phyloP scores from a whole-genome alignment of 1,284 basidiomycete species.

The Phaffia rhodozyma region DNA sequence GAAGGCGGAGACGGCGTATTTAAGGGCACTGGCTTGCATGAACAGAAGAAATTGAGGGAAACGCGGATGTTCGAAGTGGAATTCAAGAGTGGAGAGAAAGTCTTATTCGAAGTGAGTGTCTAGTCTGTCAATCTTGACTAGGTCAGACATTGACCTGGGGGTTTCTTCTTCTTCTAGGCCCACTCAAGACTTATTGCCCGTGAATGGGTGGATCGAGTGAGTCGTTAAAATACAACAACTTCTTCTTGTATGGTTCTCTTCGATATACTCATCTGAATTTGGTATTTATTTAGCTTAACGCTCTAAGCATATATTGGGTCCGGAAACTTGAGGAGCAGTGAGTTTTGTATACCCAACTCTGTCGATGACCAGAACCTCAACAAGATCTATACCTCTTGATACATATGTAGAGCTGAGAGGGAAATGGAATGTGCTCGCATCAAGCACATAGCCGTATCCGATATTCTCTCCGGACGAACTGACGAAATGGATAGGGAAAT shows the following conservation, averaged over 20 bases:
- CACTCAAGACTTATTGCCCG: constrained; percentile 14
- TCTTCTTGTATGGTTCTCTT: neutral
- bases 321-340: constrained; percentile 25
- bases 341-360: neutral
- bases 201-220: constrained; percentile 15
- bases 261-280: neutral
- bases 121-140: neutral
- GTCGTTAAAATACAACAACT: constrained; percentile 7
- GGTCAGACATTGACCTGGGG: neutral
- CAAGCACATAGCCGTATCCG: constrained; percentile 34
- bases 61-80: constrained; percentile 64
- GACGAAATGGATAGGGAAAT: constrained; percentile 30
- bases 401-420: constrained; percentile 54
- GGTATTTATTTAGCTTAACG: constrained; percentile 41
- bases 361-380: no score
- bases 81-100: constrained; percentile 51
- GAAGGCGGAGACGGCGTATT: constrained; percentile 54
- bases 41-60: constrained; percentile 44
- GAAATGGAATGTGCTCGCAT: constrained; percentile 63
- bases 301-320: constrained; percentile 62
- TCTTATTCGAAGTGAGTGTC: constrained; percentile 57
- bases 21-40: constrained; percentile 34
- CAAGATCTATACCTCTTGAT: constrained; percentile 32
- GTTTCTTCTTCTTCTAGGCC: constrained; percentile 1
- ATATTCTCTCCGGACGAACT: constrained; percentile 36